Conservation (phyloP, 148 eudicot species). For the Silene uniflora region DNA sequence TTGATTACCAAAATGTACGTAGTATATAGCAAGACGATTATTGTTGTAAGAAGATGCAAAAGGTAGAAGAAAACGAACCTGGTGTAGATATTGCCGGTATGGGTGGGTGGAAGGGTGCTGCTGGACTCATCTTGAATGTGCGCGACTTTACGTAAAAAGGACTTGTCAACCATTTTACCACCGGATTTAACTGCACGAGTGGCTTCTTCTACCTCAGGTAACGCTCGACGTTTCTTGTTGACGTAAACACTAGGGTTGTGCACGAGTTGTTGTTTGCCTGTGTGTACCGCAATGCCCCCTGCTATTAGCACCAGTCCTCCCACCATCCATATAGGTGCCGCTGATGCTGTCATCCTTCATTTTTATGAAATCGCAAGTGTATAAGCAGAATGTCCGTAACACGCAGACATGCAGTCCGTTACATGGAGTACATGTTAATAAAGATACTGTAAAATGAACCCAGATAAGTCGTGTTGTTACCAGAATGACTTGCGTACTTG, state of each 20-base stretch:
- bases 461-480: background rate
- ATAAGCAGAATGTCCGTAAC: too few species aligned
- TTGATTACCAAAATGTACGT: too few species aligned
- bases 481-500: constrained; percentile 5
- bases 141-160: constrained; percentile 40
- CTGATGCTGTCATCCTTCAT: constrained; percentile 20
- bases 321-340: constrained; percentile 29
- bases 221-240: constrained; percentile 31
- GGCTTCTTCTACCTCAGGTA: constrained; percentile 31
- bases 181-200: constrained; percentile 20
- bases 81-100: constrained; percentile 22
- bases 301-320: constrained; percentile 30
- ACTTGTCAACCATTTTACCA: constrained; percentile 28
- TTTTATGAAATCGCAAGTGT: too few species aligned
- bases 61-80: constrained; percentile 5
- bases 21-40: too few species aligned
- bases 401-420: too few species aligned
- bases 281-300: constrained; percentile 20
- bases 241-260: constrained; percentile 29
- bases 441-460: too few species aligned
- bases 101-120: constrained; percentile 18
- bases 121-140: constrained; percentile 29
- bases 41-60: background rate
- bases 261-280: constrained; percentile 30
- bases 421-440: too few species aligned